These are phyloP conservation scores for Pogostemon cablin DNA, from an alignment of 257 asterid genomes.

Conservation along the genomic window DNA sequence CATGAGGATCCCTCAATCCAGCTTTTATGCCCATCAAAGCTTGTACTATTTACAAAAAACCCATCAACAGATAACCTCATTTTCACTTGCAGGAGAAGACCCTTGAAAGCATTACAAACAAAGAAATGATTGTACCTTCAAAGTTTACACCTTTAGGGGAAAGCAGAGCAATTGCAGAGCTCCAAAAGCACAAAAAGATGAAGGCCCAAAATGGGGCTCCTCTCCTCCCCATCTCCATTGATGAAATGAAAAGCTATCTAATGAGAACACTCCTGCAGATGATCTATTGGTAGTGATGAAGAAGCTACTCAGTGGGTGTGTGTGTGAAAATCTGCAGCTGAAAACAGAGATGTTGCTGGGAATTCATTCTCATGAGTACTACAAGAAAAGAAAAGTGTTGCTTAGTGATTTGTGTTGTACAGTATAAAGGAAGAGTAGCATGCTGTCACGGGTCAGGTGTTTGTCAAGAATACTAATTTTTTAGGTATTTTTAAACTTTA, in stretches of 20 bases:
- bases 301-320: slow-evolving; percentile 37
- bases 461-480: slow-evolving; percentile 58
- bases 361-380: slow-evolving; percentile 43
- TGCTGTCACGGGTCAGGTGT: slow-evolving; percentile 82
- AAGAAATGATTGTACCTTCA: slow-evolving; percentile 65
- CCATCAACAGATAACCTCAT: neutral
- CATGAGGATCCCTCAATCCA: slow-evolving; percentile 82
- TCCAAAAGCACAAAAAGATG: slow-evolving; percentile 43
- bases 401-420: slow-evolving; percentile 46
- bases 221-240: slow-evolving; percentile 42
- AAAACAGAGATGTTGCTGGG: slow-evolving; percentile 41
- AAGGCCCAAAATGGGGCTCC: slow-evolving; percentile 43
- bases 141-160: slow-evolving; percentile 96
- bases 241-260: slow-evolving; percentile 17
- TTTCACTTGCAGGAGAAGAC: neutral
- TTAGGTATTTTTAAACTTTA: slow-evolving; percentile 22
- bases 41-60: slow-evolving; percentile 61
- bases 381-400: slow-evolving; percentile 35
- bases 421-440: slow-evolving; percentile 63
- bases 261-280: neutral
- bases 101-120: slow-evolving; percentile 3
- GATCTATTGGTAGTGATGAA: slow-evolving; percentile 31
- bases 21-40: slow-evolving; percentile 85
- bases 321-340: slow-evolving; percentile 35
- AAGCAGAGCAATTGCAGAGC: slow-evolving; percentile 60